Conservation (phyloP, 2,329 filamentous ascomycete genomes). For the Penicillium sclerotiorum region DNA sequence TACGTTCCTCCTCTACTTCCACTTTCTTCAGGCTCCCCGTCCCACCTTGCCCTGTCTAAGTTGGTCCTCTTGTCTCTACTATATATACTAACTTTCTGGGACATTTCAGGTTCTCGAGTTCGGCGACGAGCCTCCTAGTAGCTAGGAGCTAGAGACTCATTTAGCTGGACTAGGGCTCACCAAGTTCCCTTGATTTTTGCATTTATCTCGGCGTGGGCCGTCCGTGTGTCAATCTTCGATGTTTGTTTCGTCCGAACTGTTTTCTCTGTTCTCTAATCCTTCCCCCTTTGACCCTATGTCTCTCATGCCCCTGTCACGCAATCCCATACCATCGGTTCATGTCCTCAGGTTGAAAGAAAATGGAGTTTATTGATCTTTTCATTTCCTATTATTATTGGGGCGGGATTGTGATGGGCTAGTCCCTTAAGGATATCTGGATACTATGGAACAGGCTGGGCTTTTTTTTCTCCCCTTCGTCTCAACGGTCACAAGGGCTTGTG, state of each 20-base stretch:
- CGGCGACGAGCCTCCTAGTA: no score
- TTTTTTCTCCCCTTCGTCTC: background rate
- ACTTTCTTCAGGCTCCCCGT: background rate
- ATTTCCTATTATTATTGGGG: conserved; percentile 31
- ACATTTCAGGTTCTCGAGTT: conserved; percentile 35
- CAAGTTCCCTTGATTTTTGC: conserved; percentile 12
- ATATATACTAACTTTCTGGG: conserved; percentile 12
- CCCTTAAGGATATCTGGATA: conserved; percentile 16
- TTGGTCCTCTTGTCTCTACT: no score
- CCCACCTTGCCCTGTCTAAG: no score
- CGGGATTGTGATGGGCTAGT: conserved; percentile 20
- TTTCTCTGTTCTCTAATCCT: conserved; percentile 3
- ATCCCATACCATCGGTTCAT: conserved; percentile 24
- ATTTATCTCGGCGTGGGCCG: conserved; percentile 24
- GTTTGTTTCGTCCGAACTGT: no score
- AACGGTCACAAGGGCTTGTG: conserved; percentile 20
- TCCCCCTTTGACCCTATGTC: conserved; percentile 10
- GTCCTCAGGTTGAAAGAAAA: conserved; percentile 31
- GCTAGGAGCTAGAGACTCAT: no score
- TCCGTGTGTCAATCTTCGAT: conserved; percentile 12
- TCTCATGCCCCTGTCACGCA: conserved; percentile 22
- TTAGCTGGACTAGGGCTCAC: conserved; percentile 11
- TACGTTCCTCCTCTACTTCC: conserved; percentile 42
- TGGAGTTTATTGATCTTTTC: conserved; percentile 38
- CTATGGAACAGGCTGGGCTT: conserved; percentile 6